Evolutionary conservation across 305 asterid genomes (phyloP).

Genomic region (Solanum chacoense): DNA sequence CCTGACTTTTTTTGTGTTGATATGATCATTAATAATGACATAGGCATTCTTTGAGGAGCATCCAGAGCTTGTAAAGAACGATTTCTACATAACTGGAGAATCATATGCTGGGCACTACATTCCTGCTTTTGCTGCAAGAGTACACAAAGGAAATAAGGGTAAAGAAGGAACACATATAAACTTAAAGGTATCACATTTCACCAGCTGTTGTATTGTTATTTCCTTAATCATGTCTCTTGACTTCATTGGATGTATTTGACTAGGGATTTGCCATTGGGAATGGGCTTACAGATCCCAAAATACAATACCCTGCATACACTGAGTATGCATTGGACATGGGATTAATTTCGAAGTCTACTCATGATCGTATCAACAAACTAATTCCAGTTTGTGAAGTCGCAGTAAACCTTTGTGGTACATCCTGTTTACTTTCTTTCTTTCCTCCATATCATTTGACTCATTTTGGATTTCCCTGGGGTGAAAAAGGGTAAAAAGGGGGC

Average conservation of each 20-base stretch:
- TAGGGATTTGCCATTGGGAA: constrained; percentile 98
- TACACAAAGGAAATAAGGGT: constrained; percentile 81
- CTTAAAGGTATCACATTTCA: constrained; percentile 54
- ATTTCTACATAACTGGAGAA: constrained; percentile 92
- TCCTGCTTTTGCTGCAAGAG: constrained; percentile 95
- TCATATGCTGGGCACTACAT: constrained; percentile 97
- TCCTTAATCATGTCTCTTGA: not conserved
- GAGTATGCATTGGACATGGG: constrained; percentile 93
- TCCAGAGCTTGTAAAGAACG: constrained; percentile 65
- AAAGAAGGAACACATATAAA: constrained; percentile 72
- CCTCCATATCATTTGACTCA: not conserved
- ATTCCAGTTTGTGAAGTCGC: constrained; percentile 83
- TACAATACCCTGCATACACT: constrained; percentile 88
- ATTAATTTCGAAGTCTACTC: constrained; percentile 51
- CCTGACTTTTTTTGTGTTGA: not conserved
- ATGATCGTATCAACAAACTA: constrained; percentile 65
- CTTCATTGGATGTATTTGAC: constrained; percentile 17
- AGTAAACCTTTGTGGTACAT: constrained; percentile 80
- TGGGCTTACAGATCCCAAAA: constrained; percentile 94
- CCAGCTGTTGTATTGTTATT: not conserved
- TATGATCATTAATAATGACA: constrained; percentile 5
- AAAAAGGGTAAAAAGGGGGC: not conserved
- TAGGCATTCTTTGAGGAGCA: constrained; percentile 92
- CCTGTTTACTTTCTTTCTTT: not conserved
- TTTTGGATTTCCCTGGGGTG: not conserved